Percentiles rank a stretch among this genome's conserved stretches.
These are phyloP conservation scores for Pichia sp. DNA, from an alignment of 1,139 yeast species.

Conservation along the genomic window DNA sequence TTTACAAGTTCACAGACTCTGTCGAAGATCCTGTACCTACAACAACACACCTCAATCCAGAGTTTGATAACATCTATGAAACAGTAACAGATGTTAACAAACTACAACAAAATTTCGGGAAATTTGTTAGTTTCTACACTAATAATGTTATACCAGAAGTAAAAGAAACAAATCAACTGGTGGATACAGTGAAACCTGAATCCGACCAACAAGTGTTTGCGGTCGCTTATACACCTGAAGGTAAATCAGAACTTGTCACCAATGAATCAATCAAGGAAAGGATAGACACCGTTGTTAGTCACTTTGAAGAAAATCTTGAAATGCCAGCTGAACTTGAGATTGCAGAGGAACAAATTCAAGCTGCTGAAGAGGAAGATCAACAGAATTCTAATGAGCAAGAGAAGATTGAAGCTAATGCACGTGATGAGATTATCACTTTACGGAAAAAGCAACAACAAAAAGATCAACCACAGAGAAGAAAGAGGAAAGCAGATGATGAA, in stretches of 20 bases:
- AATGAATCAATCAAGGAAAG: constrained; percentile 9
- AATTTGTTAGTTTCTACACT: constrained; percentile 11
- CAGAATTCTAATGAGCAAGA: constrained; percentile 9
- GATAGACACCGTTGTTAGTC: constrained; percentile 11
- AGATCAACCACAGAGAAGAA: constrained; percentile 12
- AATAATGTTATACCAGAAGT: not conserved
- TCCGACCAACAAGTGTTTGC: constrained; percentile 9
- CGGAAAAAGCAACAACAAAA: constrained; percentile 29
- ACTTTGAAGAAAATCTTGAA: constrained; percentile 10
- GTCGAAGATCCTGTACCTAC: not conserved
- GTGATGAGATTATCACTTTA: constrained; percentile 52
- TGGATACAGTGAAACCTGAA: not conserved
- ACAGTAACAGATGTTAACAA: constrained; percentile 17
- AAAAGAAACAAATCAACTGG: not conserved
- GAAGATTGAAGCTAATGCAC: constrained; percentile 19
- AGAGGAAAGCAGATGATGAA: constrained; percentile 15
- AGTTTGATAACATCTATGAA: constrained; percentile 14
- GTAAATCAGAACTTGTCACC: constrained; percentile 2
- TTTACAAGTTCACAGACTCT: not conserved
- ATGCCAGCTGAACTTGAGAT: constrained; percentile 12
- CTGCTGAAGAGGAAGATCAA: constrained; percentile 11
- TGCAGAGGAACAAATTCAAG: constrained; percentile 14
- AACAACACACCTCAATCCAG: not conserved
- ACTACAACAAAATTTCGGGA: constrained; percentile 16
- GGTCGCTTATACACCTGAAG: constrained; percentile 9